Evolutionary conservation across 2,329 filamentous ascomycete genomes (phyloP).

Genomic region (Fusarium subtropicale): DNA sequence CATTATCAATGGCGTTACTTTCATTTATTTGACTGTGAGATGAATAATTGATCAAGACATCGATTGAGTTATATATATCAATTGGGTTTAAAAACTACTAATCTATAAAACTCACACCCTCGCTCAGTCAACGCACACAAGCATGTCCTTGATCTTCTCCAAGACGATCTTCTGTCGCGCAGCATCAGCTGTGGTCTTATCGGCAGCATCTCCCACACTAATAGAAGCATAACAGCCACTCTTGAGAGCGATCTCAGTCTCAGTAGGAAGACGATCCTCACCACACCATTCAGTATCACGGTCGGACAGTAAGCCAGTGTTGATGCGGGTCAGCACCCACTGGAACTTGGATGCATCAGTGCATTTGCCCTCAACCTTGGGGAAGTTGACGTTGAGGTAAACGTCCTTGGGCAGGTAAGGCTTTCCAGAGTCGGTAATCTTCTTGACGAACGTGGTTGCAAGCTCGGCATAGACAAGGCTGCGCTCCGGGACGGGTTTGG

Average conservation of each 20-base stretch:
- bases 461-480: slow-evolving; percentile 73
- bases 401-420: slow-evolving; percentile 72
- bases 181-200: slow-evolving; percentile 66
- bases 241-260: slow-evolving; percentile 63
- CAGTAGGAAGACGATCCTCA: slow-evolving; percentile 66
- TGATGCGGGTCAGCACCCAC: slow-evolving; percentile 73
- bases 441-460: slow-evolving; percentile 67
- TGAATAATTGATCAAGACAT: neutral
- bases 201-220: slow-evolving; percentile 69
- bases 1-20: neutral
- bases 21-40: too few species aligned
- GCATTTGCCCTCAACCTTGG: slow-evolving; percentile 64
- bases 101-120: neutral
- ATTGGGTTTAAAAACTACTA: neutral
- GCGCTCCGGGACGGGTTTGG: slow-evolving; percentile 62
- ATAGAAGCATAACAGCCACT: slow-evolving; percentile 71
- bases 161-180: slow-evolving; percentile 49
- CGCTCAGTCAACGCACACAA: slow-evolving; percentile 45
- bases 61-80: neutral
- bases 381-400: slow-evolving; percentile 78
- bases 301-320: slow-evolving; percentile 63
- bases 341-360: slow-evolving; percentile 65
- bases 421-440: slow-evolving; percentile 64
- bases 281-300: slow-evolving; percentile 70
- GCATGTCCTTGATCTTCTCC: slow-evolving; percentile 49